Base-by-base conservation (phyloP, 106 monocot species). In the Dendrobium chrysotoxum region DNA sequence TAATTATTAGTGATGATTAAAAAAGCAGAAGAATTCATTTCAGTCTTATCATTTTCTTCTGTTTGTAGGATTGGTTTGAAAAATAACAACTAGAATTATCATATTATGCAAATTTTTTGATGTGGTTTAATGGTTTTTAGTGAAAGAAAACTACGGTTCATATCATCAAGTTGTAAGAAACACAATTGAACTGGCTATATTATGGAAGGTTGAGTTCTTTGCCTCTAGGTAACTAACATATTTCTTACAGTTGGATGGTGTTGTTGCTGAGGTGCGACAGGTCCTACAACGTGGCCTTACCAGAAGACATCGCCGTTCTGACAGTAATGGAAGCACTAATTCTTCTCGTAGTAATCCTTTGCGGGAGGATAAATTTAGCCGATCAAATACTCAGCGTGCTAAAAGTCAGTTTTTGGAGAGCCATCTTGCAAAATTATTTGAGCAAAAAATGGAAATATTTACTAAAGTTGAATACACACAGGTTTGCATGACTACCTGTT, bases 381-480 rank as follows among this genome's bases (percentile, higher is more conserved):
- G 92, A 28, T 86, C 97, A 65, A 98, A 89, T 83, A 88, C 97
- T 75, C 94, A 94, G 30, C 88, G 91, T 50, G 86, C 91, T 31
- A 92, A 91, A 88, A 98, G 94, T 77, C 97, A 98, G 74, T 88
- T 98, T 92, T 85, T 98, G 20, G 97, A 98, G 86, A 98, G 86
- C 66, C 97, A 98, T 80, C 94, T 98, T 58, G 97, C 97, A 7
- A 98, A 95, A 84, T 86, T 98, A 79, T 98, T 98, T 76, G 97
- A 98, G 90, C 97, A 98, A 81, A 98, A 98, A 82, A 88, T 98
- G 92, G 97, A 98, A 71, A 98, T 98, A 75, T 95, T 98, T 81
- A 98, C 97, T 64, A 98, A 98, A 95, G 86, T 98, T 78, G 92
- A 98, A 86, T 89, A 88, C 79, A 95, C 94, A 81, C 90, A 98